A percentile compares a stretch with the other conserved stretches of the same genome.
Conservation (phyloP, 306 rosid genomes). For the Corylus avellana region DNA sequence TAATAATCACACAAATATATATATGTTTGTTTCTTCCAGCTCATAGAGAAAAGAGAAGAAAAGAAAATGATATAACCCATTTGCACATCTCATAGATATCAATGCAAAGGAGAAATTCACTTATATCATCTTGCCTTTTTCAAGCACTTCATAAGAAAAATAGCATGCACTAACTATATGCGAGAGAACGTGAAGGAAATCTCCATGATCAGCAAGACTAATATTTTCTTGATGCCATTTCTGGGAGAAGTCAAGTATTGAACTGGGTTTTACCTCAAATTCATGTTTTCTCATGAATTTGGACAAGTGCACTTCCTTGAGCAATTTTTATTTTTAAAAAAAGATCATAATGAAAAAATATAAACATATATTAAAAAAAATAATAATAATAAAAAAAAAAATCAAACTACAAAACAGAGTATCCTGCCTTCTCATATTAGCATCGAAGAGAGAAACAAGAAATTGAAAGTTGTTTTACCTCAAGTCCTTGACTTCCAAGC, state of each 20-base stretch:
- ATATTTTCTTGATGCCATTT: neutral
- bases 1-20: too few species aligned
- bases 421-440: neutral
- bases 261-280: conserved; percentile 17
- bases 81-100: neutral
- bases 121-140: neutral
- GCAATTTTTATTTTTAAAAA: neutral
- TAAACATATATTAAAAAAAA: neutral
- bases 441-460: neutral
- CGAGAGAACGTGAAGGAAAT: neutral
- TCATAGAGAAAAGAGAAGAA: too few species aligned
- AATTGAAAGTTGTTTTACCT: conserved; percentile 30
- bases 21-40: too few species aligned
- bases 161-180: neutral
- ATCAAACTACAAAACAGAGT: neutral
- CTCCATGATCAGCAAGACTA: neutral
- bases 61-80: neutral
- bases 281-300: conserved; percentile 32
- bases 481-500: conserved; percentile 55
- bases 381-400: neutral
- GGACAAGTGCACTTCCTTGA: neutral
- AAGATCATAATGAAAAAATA: neutral
- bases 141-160: neutral
- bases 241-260: neutral
- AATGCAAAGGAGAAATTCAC: neutral